phyloP scores from a whole-genome alignment of 2,329 filamentous ascomycete genomes.

The Tolypocladium sp. region DNA sequence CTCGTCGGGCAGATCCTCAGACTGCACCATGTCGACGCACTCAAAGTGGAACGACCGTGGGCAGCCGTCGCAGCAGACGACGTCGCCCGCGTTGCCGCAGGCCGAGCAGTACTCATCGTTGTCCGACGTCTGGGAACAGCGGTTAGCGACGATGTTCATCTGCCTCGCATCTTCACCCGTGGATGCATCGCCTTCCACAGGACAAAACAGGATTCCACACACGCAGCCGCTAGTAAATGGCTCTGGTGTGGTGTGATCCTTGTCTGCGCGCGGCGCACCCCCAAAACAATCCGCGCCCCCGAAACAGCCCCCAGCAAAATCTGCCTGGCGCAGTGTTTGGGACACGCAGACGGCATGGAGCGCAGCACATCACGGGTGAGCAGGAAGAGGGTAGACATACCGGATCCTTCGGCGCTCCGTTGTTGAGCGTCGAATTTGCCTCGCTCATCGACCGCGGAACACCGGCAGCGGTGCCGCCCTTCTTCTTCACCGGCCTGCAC shows the following conservation, averaged over 20 bases:
- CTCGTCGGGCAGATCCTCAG: slow-evolving; percentile 58
- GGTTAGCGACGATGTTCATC: slow-evolving; percentile 18
- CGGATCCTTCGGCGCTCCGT: slow-evolving; percentile 42
- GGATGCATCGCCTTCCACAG: not conserved
- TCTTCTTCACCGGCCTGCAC: slow-evolving; percentile 62
- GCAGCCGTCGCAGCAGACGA: slow-evolving; percentile 93
- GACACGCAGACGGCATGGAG: not conserved
- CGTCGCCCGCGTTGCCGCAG: slow-evolving; percentile 73
- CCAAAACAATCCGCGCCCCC: not conserved
- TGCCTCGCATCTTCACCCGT: not conserved
- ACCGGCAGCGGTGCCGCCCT: slow-evolving; percentile 58
- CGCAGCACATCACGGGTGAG: not conserved
- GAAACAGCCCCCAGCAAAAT: not conserved
- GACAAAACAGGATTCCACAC: slow-evolving; percentile 1
- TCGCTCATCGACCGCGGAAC: slow-evolving; percentile 57
- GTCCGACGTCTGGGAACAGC: slow-evolving; percentile 35
- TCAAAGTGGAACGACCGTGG: slow-evolving; percentile 81
- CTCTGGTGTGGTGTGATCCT: slow-evolving; percentile 1
- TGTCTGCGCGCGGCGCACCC: slow-evolving; percentile 3
- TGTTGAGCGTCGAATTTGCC: slow-evolving; percentile 50
- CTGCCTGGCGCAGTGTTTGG: not conserved
- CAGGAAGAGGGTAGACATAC: slow-evolving; percentile 29
- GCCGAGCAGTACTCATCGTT: slow-evolving; percentile 88
- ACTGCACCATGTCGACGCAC: slow-evolving; percentile 75
- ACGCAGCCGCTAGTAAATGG: slow-evolving; percentile 1